Percentiles rank a stretch among this genome's conserved stretches.
phyloP scores from a whole-genome alignment of 768 basidiomycete genomes.

The Kwoniella newhampshirensis region DNA sequence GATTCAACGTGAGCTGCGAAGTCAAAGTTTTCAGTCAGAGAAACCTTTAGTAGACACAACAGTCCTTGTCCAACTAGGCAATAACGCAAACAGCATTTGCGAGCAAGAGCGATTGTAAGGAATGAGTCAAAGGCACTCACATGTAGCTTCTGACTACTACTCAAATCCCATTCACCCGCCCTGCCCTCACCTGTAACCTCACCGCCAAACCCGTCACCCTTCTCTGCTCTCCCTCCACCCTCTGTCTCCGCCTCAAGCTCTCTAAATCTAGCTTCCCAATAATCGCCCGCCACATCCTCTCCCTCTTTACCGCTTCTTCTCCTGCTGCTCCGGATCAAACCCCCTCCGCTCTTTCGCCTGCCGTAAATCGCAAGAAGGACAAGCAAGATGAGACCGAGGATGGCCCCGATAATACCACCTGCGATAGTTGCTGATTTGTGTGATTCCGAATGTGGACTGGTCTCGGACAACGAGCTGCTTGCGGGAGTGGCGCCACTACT shows the following conservation, averaged over 20 bases:
- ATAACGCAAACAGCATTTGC: neutral
- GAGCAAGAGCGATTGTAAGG: neutral
- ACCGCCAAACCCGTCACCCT: neutral
- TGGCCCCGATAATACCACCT: constrained; percentile 14
- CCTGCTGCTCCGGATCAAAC: no score
- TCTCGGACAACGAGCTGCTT: neutral
- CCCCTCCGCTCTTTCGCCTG: no score
- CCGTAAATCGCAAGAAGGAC: constrained; percentile 2
- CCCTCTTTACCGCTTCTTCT: neutral
- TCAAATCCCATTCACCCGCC: constrained; percentile 4
- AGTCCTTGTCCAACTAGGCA: neutral
- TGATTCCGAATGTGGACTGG: neutral
- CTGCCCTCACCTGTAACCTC: constrained; percentile 10
- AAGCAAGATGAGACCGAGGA: constrained; percentile 7
- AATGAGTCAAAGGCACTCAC: constrained; percentile 21
- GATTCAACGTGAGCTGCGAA: constrained; percentile 27
- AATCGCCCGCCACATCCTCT: constrained; percentile 17
- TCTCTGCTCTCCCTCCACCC: neutral
- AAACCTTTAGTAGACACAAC: neutral
- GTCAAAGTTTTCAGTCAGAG: no score
- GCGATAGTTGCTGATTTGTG: constrained; percentile 9
- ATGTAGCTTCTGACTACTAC: constrained; percentile 16
- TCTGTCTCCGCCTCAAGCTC: constrained; percentile 24
- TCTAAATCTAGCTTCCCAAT: constrained; percentile 37
- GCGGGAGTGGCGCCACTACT: no score